Conservation (phyloP, 1,284 basidiomycete genomes). For the Porodaedalea pini region DNA sequence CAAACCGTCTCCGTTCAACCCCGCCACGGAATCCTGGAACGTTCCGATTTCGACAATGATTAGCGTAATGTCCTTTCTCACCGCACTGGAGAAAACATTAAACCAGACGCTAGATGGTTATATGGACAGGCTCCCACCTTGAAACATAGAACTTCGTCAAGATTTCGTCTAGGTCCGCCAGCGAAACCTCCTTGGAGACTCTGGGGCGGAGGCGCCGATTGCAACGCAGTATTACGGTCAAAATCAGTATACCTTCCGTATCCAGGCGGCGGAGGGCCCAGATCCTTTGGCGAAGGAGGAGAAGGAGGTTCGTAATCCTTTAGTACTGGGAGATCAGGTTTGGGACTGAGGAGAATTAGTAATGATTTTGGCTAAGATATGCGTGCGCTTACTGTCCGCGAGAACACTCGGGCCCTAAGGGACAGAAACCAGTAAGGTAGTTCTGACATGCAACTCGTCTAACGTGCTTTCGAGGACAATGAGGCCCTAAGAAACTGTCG, state of each 20-base stretch:
- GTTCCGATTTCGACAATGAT: conserved; percentile 83
- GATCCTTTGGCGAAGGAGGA: conserved; percentile 70
- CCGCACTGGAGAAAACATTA: conserved; percentile 55
- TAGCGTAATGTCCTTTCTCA: conserved; percentile 93
- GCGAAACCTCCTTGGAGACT: conserved; percentile 27
- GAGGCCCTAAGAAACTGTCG: conserved; percentile 57
- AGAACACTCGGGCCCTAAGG: conserved; percentile 86
- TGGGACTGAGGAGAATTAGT: conserved; percentile 50
- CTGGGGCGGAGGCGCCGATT: conserved; percentile 27
- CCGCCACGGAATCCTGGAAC: conserved; percentile 80
- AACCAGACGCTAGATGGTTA: conserved; percentile 16
- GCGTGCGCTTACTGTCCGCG: conserved; percentile 78
- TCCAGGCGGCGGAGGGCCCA: conserved; percentile 89
- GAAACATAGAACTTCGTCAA: conserved; percentile 88
- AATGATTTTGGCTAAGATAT: conserved; percentile 1
- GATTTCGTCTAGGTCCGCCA: conserved; percentile 58
- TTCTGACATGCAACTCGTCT: conserved; percentile 86
- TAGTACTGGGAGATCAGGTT: conserved; percentile 66
- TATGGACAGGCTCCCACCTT: conserved; percentile 52
- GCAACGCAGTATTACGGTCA: conserved; percentile 42
- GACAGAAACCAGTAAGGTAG: conserved; percentile 94
- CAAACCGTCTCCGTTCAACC: conserved; percentile 40
- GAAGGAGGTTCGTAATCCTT: conserved; percentile 79
- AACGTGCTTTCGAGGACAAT: conserved; percentile 91
- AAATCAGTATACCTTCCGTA: conserved; percentile 84